phyloP scores from a whole-genome alignment of 129 eudicot genomes.

The Tagetes patula region DNA sequence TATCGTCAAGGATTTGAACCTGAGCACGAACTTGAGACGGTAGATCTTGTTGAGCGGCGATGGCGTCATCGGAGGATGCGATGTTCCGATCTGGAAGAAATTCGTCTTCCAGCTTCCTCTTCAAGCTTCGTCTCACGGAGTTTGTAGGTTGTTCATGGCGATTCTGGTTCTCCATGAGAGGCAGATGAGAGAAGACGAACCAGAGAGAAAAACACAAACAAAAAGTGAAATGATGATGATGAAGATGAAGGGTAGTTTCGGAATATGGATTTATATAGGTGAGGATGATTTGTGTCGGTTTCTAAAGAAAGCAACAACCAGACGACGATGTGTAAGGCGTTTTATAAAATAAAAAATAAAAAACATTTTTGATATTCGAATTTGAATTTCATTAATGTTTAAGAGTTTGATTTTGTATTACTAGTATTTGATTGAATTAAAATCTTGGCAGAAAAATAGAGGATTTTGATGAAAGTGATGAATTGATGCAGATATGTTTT shows the following conservation, averaged over 20 bases:
- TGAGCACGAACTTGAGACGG: constrained; percentile 41
- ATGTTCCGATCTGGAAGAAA: constrained; percentile 31
- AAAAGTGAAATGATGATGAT: constrained; percentile 7
- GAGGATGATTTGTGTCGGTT: constrained; percentile 27
- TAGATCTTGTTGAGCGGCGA: constrained; percentile 36
- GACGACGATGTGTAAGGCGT: too few species aligned
- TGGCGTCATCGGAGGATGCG: constrained; percentile 37
- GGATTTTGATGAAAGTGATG: too few species aligned
- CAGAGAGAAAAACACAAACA: background rate
- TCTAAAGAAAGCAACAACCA: background rate
- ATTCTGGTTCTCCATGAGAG: constrained; percentile 46
- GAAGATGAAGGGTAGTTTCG: constrained; percentile 13
- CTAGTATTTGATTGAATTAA: too few species aligned
- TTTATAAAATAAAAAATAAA: too few species aligned
- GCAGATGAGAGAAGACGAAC: constrained; percentile 17
- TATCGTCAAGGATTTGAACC: constrained; percentile 40
- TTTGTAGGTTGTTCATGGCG: constrained; percentile 48
- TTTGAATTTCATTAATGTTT: too few species aligned
- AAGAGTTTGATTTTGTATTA: too few species aligned
- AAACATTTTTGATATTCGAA: too few species aligned
- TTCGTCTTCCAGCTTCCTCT: constrained; percentile 55
- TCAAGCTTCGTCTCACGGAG: constrained; percentile 57
- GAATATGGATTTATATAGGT: background rate
- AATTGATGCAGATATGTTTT: too few species aligned
- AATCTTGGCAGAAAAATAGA: too few species aligned